Conservation (phyloP, 2,329 filamentous ascomycete genomes). For the Clonostachys rosea region DNA sequence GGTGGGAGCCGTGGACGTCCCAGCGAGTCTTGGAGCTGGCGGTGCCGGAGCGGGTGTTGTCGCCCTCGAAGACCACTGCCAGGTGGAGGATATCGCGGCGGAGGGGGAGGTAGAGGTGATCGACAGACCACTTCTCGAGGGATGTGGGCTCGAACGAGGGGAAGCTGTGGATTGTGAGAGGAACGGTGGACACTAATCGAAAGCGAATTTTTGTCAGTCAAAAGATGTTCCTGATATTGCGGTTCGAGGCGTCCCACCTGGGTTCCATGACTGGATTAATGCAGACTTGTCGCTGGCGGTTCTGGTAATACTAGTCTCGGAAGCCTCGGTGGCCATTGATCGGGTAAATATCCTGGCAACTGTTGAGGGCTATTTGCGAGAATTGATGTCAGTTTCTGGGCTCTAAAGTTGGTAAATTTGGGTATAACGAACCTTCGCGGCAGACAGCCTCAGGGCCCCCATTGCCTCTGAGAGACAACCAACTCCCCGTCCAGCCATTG, state of each 20-base stretch:
- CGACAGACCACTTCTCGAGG: conserved; percentile 72
- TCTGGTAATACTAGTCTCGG: conserved; percentile 24
- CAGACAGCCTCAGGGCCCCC: conserved; percentile 36
- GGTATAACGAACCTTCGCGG: conserved; percentile 14
- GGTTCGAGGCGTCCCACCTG: conserved; percentile 25
- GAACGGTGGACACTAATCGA: conserved; percentile 55
- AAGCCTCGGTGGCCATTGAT: conserved; percentile 51
- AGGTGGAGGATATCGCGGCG: conserved; percentile 90
- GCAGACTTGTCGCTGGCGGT: conserved; percentile 21
- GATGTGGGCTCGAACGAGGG: conserved; percentile 79
- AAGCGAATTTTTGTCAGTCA: conserved; percentile 1
- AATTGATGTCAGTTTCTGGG: too few species aligned
- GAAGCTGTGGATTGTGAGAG: conserved; percentile 85
- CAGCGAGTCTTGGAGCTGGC: conserved; percentile 76
- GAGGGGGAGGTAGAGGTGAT: conserved; percentile 82
- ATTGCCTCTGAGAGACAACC: conserved; percentile 49
- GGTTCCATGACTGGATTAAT: conserved; percentile 36
- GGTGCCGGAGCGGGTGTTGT: conserved; percentile 81
- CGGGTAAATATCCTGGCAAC: conserved; percentile 37
- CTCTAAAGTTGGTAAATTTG: too few species aligned
- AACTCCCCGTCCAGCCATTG: conserved; percentile 42
- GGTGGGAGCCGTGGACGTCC: conserved; percentile 78
- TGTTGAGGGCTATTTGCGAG: conserved; percentile 20
- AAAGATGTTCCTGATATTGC: neutral
- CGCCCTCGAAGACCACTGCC: conserved; percentile 88